Percentiles rank a stretch among this genome's conserved stretches.
Evolutionary conservation across 1,284 basidiomycete genomes (phyloP).

Genomic region (Malassezia caprae): DNA sequence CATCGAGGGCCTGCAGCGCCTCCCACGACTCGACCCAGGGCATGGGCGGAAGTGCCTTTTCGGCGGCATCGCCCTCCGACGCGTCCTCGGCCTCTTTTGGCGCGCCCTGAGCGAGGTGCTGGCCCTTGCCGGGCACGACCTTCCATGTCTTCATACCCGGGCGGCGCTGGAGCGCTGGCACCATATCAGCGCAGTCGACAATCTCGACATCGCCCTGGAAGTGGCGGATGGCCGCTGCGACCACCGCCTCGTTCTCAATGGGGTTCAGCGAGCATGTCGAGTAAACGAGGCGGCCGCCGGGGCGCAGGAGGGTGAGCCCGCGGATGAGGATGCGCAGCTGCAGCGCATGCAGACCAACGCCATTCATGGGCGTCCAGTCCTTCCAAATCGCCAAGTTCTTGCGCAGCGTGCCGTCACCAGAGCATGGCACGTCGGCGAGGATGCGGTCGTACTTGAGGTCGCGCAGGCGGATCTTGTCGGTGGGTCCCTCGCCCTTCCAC

Average conservation of each 20-base stretch:
- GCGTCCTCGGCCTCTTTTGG: no score
- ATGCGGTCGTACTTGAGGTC: constrained; percentile 79
- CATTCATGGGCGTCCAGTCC: constrained; percentile 77
- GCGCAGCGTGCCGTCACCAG: constrained; percentile 87
- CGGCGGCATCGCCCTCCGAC: constrained; percentile 7
- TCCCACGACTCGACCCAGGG: constrained; percentile 41
- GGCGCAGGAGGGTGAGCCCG: constrained; percentile 78
- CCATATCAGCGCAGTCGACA: constrained; percentile 63
- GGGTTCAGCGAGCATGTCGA: constrained; percentile 98
- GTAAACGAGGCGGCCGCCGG: constrained; percentile 83
- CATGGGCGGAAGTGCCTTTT: constrained; percentile 25
- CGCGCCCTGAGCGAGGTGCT: constrained; percentile 27
- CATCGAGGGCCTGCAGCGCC: constrained; percentile 32
- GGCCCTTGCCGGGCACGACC: constrained; percentile 36
- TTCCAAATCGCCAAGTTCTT: constrained; percentile 96
- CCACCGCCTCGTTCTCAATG: constrained; percentile 91
- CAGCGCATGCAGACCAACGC: constrained; percentile 80
- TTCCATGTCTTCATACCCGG: constrained; percentile 40
- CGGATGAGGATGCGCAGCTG: constrained; percentile 85
- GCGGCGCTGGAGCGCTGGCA: constrained; percentile 65
- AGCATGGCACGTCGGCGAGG: constrained; percentile 92
- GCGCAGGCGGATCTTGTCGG: constrained; percentile 39
- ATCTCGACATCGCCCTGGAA: constrained; percentile 61
- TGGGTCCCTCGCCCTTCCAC: constrained; percentile 22
- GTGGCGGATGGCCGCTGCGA: constrained; percentile 59